A percentile compares a stretch with the other conserved stretches of the same genome.
phyloP scores from a whole-genome alignment of 306 rosid genomes.

The Sicyos edulis region DNA sequence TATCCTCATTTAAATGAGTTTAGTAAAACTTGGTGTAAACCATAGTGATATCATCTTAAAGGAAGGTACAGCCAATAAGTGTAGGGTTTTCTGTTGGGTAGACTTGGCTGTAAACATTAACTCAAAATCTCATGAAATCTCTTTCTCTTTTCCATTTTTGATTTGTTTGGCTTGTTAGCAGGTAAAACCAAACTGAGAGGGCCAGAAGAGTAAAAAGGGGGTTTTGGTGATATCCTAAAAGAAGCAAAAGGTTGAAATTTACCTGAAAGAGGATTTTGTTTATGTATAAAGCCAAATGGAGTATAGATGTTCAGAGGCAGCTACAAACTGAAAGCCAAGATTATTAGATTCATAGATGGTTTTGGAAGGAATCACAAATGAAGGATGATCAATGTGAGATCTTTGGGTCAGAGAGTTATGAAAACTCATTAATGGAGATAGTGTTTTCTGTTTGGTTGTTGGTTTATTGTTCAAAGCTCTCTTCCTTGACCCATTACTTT shows the following conservation, averaged over 20 bases:
- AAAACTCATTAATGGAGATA: constrained; percentile 20
- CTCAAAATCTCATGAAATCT: not conserved
- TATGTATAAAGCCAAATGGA: constrained; percentile 1
- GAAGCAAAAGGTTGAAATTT: constrained; percentile 14
- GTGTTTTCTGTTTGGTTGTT: constrained; percentile 16
- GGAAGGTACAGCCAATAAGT: not conserved
- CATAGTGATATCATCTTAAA: too few species aligned
- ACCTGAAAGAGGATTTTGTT: not conserved
- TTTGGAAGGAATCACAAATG: not conserved
- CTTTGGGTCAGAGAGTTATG: not conserved
- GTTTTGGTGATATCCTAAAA: not conserved
- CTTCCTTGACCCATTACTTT: constrained; percentile 32
- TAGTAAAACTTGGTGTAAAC: too few species aligned
- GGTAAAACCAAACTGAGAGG: not conserved
- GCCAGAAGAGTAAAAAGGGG: not conserved
- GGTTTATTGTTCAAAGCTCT: constrained; percentile 23
- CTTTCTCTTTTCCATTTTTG: not conserved
- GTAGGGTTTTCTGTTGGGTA: not conserved
- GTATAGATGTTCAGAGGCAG: not conserved
- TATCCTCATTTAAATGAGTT: too few species aligned
- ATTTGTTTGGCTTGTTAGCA: not conserved
- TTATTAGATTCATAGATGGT: not conserved
- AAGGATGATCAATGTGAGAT: constrained; percentile 9
- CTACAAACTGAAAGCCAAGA: not conserved
- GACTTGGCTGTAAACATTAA: not conserved